Percentiles rank a stretch among this genome's conserved stretches.
phyloP scores from a whole-genome alignment of 1,284 basidiomycete species.

The Caloboletus firmus region DNA sequence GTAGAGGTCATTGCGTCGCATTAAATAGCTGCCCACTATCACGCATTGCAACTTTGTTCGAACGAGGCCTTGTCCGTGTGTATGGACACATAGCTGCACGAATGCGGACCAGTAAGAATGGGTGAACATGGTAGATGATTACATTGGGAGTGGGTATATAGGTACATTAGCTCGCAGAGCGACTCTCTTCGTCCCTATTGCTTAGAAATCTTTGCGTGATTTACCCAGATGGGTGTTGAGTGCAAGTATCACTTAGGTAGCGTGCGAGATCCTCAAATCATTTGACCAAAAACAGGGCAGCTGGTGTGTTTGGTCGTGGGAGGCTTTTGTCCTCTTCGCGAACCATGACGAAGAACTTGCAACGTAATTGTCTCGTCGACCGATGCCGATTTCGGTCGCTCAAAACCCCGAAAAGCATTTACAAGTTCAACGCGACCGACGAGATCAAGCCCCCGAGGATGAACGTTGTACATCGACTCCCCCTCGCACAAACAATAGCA shows the following conservation, averaged over 20 bases:
- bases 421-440: not conserved
- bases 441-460: not conserved
- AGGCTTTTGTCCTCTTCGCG: not conserved
- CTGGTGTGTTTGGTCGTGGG: too few species aligned
- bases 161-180: too few species aligned
- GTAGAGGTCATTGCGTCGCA: slow-evolving; percentile 11
- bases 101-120: not conserved
- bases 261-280: not conserved
- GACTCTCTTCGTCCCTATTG: not conserved
- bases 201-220: not conserved
- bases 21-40: slow-evolving; percentile 1
- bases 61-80: not conserved
- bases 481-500: not conserved
- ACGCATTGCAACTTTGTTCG: slow-evolving; percentile 9
- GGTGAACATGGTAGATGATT: not conserved
- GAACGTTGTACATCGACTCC: not conserved
- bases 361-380: not conserved
- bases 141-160: too few species aligned
- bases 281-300: not conserved
- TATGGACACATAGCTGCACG: not conserved
- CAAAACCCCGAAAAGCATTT: not conserved
- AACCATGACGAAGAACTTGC: not conserved
- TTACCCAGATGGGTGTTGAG: not conserved
- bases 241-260: not conserved
- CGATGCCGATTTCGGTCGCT: not conserved